Evolutionary conservation across 495 filamentous ascomycete species (phyloP), one percentile per base, ranked within the genome.

Genomic region (Penicillium bialowiezense): DNA sequence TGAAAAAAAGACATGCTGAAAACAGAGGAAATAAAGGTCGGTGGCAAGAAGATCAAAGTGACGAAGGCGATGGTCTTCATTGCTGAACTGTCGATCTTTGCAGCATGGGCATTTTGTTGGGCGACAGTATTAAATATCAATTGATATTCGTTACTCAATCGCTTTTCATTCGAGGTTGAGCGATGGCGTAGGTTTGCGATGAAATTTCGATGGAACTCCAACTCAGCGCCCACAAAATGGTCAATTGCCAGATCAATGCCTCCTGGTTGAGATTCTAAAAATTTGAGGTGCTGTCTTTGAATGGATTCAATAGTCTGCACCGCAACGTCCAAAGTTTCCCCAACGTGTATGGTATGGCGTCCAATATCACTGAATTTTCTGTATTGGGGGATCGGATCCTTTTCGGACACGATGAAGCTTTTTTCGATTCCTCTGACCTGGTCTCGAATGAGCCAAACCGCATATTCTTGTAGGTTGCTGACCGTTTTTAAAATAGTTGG

Each of bases 291-390:
- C 10, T 73, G 64, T 7, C 40, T 50, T 8, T 68, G 38, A 6
- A 78, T 71, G 26, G 55, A 58, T 14, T 67, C 52, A 12, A 77
- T 52, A 5, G 55, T 72, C 31, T 65, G 48, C 0, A 62, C 43
- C 1, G 65, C 59, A 2, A 77, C 62, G 18, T 71, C 65, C 2
- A 79, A 58, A 0, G 68, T 68, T 41, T 79, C 75, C 2, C 62
- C 69, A 24, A 75, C 64, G 44, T 80, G 73, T 15, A 76, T 70
- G 3, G 67, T 68, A 43, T 79, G 76, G 5, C 76, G 67, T 17
- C 72, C 69, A 29, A 74, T 66, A 21, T 80, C 71, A 57, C 80
- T 74, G 10, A 78, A 52, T 8, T 37, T 48, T 28, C 58, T 50
- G 35, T 75, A 77, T 41, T 73, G 58, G 5, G 74, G 69, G 36